Evolutionary conservation across 2,329 filamentous ascomycete species (phyloP).

Genomic region (Myriosclerotinia scirpicola): DNA sequence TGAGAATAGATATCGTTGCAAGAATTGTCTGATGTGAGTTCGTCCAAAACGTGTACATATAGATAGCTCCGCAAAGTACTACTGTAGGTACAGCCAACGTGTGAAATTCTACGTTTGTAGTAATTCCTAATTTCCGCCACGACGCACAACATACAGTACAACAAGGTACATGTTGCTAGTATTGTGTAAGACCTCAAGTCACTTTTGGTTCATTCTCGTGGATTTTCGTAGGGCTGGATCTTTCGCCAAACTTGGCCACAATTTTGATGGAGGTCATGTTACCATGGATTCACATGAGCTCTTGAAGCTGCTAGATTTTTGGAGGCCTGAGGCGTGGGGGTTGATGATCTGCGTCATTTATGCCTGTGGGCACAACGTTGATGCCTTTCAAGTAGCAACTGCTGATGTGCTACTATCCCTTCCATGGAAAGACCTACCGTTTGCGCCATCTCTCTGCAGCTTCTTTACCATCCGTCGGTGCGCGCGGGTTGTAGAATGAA

Average conservation of each 20-base stretch:
- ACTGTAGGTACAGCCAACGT: not conserved
- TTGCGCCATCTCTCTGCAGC: not conserved
- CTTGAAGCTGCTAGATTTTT: not conserved
- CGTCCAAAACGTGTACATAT: not conserved
- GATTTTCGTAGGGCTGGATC: constrained; percentile 15
- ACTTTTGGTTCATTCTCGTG: not conserved
- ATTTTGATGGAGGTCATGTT: not conserved
- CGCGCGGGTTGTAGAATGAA: constrained; percentile 47
- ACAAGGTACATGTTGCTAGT: not conserved
- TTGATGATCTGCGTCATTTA: not conserved
- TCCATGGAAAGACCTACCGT: constrained; percentile 9
- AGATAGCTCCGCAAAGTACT: not conserved
- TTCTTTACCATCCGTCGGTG: constrained; percentile 42
- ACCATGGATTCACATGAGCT: not conserved
- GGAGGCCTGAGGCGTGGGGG: not conserved
- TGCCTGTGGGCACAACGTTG: constrained; percentile 8
- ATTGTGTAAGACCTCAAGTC: not conserved
- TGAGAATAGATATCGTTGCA: not conserved
- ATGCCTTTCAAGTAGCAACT: not conserved
- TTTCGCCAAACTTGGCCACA: constrained; percentile 3
- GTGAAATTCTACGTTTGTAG: constrained; percentile 12
- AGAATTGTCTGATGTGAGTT: not conserved
- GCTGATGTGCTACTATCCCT: not conserved
- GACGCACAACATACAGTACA: constrained; percentile 1
- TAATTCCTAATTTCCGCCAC: constrained; percentile 11